phyloP scores from a whole-genome alignment of 495 filamentous ascomycete species.

The Gamarada debralockiae region DNA sequence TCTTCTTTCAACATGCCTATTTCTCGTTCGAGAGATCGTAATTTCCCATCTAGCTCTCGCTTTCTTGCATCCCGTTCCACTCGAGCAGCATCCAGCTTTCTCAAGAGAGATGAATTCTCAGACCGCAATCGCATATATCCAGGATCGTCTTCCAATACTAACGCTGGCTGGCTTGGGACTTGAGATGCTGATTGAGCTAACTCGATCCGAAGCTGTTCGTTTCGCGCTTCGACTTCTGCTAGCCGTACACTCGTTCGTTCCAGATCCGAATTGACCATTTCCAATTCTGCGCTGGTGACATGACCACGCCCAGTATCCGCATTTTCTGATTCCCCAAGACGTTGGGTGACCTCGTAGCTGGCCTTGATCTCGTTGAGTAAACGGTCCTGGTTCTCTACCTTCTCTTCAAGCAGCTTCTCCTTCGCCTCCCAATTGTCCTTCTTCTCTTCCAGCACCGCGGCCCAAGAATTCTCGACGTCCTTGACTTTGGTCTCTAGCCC shows the following conservation, averaged over 20 bases:
- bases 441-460: constrained; percentile 89
- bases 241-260: constrained; percentile 84
- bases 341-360: constrained; percentile 93
- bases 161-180: constrained; percentile 51
- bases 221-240: constrained; percentile 88
- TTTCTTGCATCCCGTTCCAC: constrained; percentile 79
- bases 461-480: constrained; percentile 87
- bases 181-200: constrained; percentile 84
- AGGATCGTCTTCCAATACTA: constrained; percentile 78
- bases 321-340: constrained; percentile 69
- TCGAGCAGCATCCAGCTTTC: constrained; percentile 77
- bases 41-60: constrained; percentile 65
- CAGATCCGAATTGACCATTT: constrained; percentile 86
- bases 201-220: constrained; percentile 88
- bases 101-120: constrained; percentile 85
- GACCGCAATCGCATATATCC: constrained; percentile 78
- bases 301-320: constrained; percentile 46
- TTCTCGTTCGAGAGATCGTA: constrained; percentile 72
- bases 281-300: constrained; percentile 83
- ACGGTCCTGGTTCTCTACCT: constrained; percentile 89
- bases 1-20: constrained; percentile 61
- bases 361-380: constrained; percentile 93
- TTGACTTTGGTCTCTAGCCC: constrained; percentile 71
- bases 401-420: constrained; percentile 87
- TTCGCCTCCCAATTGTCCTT: constrained; percentile 95